phyloP scores from a whole-genome alignment of 2,329 filamentous ascomycete genomes.

The Colletotrichum abscissum region DNA sequence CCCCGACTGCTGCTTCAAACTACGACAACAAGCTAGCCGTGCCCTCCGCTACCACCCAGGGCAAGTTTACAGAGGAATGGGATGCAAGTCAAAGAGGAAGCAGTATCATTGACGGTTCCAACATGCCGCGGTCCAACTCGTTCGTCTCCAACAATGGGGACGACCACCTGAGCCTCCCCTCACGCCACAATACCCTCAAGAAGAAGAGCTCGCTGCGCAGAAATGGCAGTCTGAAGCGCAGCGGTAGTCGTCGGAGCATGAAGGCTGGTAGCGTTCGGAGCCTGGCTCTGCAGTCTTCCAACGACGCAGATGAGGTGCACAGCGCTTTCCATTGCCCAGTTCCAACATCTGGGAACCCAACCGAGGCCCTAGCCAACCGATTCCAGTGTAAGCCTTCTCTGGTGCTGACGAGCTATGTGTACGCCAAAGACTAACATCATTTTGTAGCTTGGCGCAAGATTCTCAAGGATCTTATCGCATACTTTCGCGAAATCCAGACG shows the following conservation, averaged over 20 bases:
- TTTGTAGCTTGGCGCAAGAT: constrained; percentile 89
- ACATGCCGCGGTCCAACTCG: constrained; percentile 72
- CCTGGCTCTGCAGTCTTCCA: constrained; percentile 76
- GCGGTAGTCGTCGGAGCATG: constrained; percentile 82
- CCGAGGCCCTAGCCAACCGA: constrained; percentile 85
- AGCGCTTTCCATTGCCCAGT: constrained; percentile 93
- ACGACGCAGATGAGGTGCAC: constrained; percentile 76
- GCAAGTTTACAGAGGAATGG: constrained; percentile 78
- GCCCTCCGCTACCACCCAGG: constrained; percentile 40
- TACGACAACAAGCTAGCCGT: background rate
- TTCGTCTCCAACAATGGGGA: constrained; percentile 63
- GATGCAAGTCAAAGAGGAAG: constrained; percentile 75
- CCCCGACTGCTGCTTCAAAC: background rate
- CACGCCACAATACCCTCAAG: constrained; percentile 79
- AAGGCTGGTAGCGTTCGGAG: constrained; percentile 89
- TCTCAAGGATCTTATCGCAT: constrained; percentile 92
- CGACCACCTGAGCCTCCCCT: constrained; percentile 52
- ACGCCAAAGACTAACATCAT: background rate
- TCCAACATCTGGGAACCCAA: constrained; percentile 87
- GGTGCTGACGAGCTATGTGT: background rate
- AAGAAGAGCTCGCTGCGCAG: constrained; percentile 86
- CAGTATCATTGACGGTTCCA: constrained; percentile 66
- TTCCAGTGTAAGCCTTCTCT: constrained; percentile 78
- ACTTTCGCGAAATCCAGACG: constrained; percentile 91
- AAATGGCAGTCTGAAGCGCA: constrained; percentile 80